These are phyloP conservation scores for Silene conica DNA, from an alignment of 148 eudicot species.

Conservation along the genomic window DNA sequence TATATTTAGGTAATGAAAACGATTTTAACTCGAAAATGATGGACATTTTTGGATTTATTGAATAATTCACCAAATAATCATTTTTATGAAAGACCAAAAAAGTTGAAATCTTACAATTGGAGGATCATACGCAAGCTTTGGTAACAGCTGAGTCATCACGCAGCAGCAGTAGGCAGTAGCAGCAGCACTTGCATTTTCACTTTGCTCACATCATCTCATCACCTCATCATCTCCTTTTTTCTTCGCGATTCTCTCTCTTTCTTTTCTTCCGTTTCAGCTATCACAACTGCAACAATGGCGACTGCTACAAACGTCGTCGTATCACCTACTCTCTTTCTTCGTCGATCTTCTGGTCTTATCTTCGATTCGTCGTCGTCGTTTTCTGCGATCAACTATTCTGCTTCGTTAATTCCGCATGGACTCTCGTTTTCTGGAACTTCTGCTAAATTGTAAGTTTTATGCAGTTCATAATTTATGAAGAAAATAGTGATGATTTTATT, in stretches of 20 bases:
- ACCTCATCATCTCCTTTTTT: no score
- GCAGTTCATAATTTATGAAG: background rate
- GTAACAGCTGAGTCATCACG: background rate
- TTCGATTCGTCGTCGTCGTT: conserved; percentile 12
- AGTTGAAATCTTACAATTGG: background rate
- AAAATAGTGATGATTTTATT: background rate
- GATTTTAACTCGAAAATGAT: no score
- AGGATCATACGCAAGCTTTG: background rate
- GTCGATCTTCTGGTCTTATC: conserved; percentile 19
- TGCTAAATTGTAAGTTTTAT: background rate
- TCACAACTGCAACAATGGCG: background rate
- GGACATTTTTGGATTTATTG: no score
- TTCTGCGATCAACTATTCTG: conserved; percentile 6
- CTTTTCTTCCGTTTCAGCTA: background rate
- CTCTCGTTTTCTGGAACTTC: background rate
- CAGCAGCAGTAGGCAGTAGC: background rate
- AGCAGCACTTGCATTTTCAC: background rate
- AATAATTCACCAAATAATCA: background rate
- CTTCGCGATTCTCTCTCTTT: background rate
- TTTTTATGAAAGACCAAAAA: no score
- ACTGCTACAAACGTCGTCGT: conserved; percentile 21
- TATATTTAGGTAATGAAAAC: no score
- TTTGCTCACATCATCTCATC: background rate
- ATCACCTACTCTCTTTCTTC: conserved; percentile 24
- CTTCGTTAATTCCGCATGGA: conserved; percentile 15